Base-by-base conservation (phyloP, 179 eudicot species). In the Spergularia azorica region DNA sequence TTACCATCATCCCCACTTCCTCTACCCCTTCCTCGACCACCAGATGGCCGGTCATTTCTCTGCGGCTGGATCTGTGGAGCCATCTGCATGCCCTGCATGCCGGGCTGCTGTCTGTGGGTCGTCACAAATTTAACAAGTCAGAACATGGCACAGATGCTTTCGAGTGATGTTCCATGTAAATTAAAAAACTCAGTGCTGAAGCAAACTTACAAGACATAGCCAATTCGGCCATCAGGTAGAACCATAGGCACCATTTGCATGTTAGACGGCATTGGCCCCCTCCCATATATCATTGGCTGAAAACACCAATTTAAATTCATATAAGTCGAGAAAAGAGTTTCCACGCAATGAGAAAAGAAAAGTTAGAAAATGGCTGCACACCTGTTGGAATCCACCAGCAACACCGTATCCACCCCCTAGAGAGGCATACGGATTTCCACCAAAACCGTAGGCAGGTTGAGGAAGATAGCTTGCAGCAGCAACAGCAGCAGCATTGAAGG, bases 181-280 rank as follows among this genome's bases (percentile, higher is more conserved):
- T 50, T 26, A 6, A 65, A 6, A 66, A 43, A 43, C 21, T 41
- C 8, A 4, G 26, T 12, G 17, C 17, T 17, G 14, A 50, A 39
- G 21, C 59, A 46, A 74, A 88, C 98, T 91, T 91, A 95, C 98
- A 95, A 83, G 72, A 95, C 98, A 81, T 95, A 95, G 83, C 98
- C 98, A 58, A 95, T 89, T 70, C 87, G 97, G 80, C 98, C 98
- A 86, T 95, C 97, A 52, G 98, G 98, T 16, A 95, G 89, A 83
- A 95, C 95, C 98, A 95, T 95, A 5, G 98, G 98, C 66, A 95
- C 98, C 97, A 95, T 95, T 65, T 95, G 97, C 98, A 95, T 95
- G 78, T 97, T 97, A 43, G 95, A 60, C 54, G 97, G 98, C 98
- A 95, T 93, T 43, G 97, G 91, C 3, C 98, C 97, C 75, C 98